Percentiles rank a stretch among this genome's conserved stretches.
Conservation (phyloP, 768 basidiomycete species). For the Albatrellus ellisii region DNA sequence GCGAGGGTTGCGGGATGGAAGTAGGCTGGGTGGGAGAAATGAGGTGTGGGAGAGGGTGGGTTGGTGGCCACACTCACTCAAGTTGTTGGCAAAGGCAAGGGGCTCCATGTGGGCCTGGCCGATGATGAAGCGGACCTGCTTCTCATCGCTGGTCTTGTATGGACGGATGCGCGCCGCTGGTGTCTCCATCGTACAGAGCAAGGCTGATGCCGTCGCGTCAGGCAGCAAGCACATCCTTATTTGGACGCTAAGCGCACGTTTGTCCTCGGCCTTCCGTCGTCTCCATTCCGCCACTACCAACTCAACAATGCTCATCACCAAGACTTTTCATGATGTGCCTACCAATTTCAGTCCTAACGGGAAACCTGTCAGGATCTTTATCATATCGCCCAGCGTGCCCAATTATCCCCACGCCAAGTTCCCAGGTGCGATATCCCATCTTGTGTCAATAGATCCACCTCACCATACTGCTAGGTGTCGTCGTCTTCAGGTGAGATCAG, state of each 20-base stretch:
- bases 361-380: constrained; percentile 64
- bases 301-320: constrained; percentile 65
- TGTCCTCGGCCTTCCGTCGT: constrained; percentile 4
- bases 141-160: constrained; percentile 38
- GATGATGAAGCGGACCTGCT: constrained; percentile 46
- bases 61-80: constrained; percentile 17
- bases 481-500: constrained; percentile 56
- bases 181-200: constrained; percentile 14
- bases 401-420: constrained; percentile 86
- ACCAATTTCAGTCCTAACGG: constrained; percentile 48
- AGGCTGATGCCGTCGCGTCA: neutral
- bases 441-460: neutral
- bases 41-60: neutral
- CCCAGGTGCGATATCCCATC: constrained; percentile 39
- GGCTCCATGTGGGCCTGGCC: constrained; percentile 55
- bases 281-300: neutral
- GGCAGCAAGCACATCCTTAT: neutral
- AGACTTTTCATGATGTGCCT: constrained; percentile 65
- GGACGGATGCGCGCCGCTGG: constrained; percentile 36
- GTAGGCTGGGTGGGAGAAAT: constrained; percentile 28
- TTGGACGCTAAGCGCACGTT: constrained; percentile 15
- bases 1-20: constrained; percentile 44
- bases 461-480: constrained; percentile 40
- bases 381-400: constrained; percentile 68
- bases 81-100: constrained; percentile 56